These are phyloP conservation scores for Saccharomycopsis sp. DNA, from an alignment of 805 yeast genomes.

Conservation along the genomic window DNA sequence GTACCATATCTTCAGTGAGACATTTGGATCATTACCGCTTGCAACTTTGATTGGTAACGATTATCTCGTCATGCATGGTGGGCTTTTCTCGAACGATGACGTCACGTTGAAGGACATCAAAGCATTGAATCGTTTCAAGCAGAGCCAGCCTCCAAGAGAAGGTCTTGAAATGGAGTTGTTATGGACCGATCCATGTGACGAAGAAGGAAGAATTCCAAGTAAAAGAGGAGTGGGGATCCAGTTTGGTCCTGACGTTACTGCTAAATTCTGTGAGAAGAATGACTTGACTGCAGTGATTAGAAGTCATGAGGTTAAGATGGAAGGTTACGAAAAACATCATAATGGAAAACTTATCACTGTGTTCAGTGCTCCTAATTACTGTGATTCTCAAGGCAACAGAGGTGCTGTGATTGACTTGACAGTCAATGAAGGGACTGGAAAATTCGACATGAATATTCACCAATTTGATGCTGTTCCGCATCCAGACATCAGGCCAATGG, in stretches of 20 bases:
- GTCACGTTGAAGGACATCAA: slow-evolving; percentile 71
- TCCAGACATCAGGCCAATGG: slow-evolving; percentile 93
- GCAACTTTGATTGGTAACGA: slow-evolving; percentile 74
- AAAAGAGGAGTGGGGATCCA: slow-evolving; percentile 95
- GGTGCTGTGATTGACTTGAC: slow-evolving; percentile 84
- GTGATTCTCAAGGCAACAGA: slow-evolving; percentile 84
- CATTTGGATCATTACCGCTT: slow-evolving; percentile 80
- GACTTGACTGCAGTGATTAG: slow-evolving; percentile 74
- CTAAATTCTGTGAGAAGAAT: slow-evolving; percentile 65
- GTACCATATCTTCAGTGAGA: slow-evolving; percentile 76
- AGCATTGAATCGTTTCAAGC: slow-evolving; percentile 56
- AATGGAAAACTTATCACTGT: slow-evolving; percentile 82
- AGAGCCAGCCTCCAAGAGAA: slow-evolving; percentile 77
- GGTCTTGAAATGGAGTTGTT: slow-evolving; percentile 94
- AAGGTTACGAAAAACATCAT: slow-evolving; percentile 85
- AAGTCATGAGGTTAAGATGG: slow-evolving; percentile 93
- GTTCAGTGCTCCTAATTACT: slow-evolving; percentile 97
- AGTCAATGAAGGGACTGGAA: slow-evolving; percentile 37
- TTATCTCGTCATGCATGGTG: slow-evolving; percentile 93
- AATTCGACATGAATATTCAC: slow-evolving; percentile 43
- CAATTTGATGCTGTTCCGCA: slow-evolving; percentile 81
- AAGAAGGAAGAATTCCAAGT: slow-evolving; percentile 74
- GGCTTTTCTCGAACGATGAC: slow-evolving; percentile 73
- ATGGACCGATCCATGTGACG: slow-evolving; percentile 94
- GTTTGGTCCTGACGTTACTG: slow-evolving; percentile 94